phyloP scores from a whole-genome alignment of 2,329 filamentous ascomycete species.

The Aureobasidium namibiae region DNA sequence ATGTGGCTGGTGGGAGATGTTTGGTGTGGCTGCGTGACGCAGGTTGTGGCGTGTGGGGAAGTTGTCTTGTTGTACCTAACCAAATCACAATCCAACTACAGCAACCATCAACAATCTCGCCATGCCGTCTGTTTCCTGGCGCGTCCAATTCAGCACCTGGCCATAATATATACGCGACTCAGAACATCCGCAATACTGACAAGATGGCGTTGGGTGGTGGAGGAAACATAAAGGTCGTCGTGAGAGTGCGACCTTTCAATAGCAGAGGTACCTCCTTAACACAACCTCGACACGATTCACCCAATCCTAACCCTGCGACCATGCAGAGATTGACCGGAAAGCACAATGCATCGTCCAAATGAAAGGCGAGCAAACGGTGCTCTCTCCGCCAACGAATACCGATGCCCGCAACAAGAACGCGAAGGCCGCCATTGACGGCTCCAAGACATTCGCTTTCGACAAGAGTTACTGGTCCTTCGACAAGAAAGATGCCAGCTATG shows the following conservation, averaged over 20 bases:
- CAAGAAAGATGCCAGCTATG: slow-evolving; percentile 70
- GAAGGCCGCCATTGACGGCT: slow-evolving; percentile 55
- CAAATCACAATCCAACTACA: background rate
- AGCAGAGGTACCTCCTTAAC: slow-evolving; percentile 59
- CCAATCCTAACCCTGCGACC: slow-evolving; percentile 16
- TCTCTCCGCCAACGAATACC: slow-evolving; percentile 60
- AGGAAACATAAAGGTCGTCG: slow-evolving; percentile 99
- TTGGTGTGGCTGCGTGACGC: background rate
- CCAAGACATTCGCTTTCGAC: slow-evolving; percentile 91
- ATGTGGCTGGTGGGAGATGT: background rate
- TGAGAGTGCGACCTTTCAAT: slow-evolving; percentile 93
- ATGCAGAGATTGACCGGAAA: slow-evolving; percentile 73
- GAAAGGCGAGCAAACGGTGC: slow-evolving; percentile 84
- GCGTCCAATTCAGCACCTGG: background rate
- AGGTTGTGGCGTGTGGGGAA: background rate
- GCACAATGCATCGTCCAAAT: slow-evolving; percentile 97
- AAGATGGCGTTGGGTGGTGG: slow-evolving; percentile 64
- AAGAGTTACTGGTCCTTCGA: slow-evolving; percentile 98
- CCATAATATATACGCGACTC: background rate
- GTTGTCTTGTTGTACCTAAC: background rate
- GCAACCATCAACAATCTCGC: background rate
- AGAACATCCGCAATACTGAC: background rate
- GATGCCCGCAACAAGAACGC: slow-evolving; percentile 53
- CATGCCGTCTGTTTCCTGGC: background rate
- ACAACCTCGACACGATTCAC: no score